Evolutionary conservation across 176 grass and related monocot genomes (phyloP).

Genomic region (Pontederia crassipes): DNA sequence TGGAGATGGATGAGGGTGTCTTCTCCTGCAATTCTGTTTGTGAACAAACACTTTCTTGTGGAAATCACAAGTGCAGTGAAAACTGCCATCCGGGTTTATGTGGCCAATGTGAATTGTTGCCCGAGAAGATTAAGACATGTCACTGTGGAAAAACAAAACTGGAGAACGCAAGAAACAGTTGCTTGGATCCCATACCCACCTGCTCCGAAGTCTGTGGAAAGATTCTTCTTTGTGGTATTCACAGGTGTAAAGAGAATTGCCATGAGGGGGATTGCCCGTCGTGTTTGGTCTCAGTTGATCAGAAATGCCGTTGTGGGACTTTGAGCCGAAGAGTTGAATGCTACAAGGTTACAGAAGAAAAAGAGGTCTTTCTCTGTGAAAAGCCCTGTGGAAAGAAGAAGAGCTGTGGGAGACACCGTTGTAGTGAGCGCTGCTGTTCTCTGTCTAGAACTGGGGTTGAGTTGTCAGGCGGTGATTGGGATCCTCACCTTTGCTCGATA

Average conservation of each 20-base stretch:
- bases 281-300: slow-evolving; percentile 59
- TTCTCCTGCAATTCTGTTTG: slow-evolving; percentile 61
- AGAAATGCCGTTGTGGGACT: slow-evolving; percentile 70
- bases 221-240: slow-evolving; percentile 49
- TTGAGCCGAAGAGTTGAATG: slow-evolving; percentile 59
- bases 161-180: slow-evolving; percentile 45
- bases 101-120: slow-evolving; percentile 53
- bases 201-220: slow-evolving; percentile 66
- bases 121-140: slow-evolving; percentile 58
- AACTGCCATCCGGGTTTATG: slow-evolving; percentile 74
- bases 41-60: slow-evolving; percentile 36
- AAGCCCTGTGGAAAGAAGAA: slow-evolving; percentile 86
- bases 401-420: slow-evolving; percentile 85
- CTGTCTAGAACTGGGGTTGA: slow-evolving; percentile 28
- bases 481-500: slow-evolving; percentile 79
- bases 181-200: slow-evolving; percentile 66
- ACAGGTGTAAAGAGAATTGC: slow-evolving; percentile 65
- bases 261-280: slow-evolving; percentile 62
- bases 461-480: slow-evolving; percentile 33
- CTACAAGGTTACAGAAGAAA: slow-evolving; percentile 34
- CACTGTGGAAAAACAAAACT: slow-evolving; percentile 67
- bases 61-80: slow-evolving; percentile 60
- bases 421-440: slow-evolving; percentile 72
- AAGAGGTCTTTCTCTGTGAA: slow-evolving; percentile 47
- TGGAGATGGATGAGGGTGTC: slow-evolving; percentile 32